Evolutionary conservation across 2,329 filamentous ascomycete species (phyloP), one percentile per base, ranked within the genome.

Genomic region (Penicillium sp.): DNA sequence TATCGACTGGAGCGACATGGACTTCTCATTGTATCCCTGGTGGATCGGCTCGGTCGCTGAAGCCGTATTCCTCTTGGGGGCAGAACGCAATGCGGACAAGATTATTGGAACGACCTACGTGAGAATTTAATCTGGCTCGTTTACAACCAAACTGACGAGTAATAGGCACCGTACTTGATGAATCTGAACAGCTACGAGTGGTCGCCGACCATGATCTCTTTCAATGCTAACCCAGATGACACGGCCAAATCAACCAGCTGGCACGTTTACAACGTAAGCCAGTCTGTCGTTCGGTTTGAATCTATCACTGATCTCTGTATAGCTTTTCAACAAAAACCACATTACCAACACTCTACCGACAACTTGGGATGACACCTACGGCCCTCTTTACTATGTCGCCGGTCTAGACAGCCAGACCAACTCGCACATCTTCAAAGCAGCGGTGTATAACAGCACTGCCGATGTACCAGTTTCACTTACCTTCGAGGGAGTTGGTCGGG

Each of bases 11-110:
- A 54, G 63, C 1, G 73, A 73, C 3, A 56, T n/a, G 3, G 35
- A 71, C 11, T 71, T 76, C 40, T 71, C 70, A 55, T 62, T 67
- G 28, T 79, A 72, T 53, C 77, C 74, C 1, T 80, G 74, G 70
- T 79, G 77, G 80, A 77, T 79, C 40, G 81, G 80, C 22, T 72
- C 77, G 7, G 78, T 86, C 2, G 77, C 76, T 11, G 83, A 86
- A 61, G 82, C 80, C 20, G 73, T 86, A n/a, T 82, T 77, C 45
- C 70, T 85, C 13, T 73, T 86, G 51, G 79, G 81, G 14, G 78
- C 79, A 24, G 83, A 86, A 71, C 74, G 82, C 46, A 86, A 86
- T 64, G 55, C 59, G 2, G 56, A 63, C 47, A 61, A 60, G 40
- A 52, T 63, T 8, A 55, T 63, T 6, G 60, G 60, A 46, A 56